Percentiles rank a stretch among this genome's conserved stretches.
These are phyloP conservation scores for Pichia sp. DNA, from an alignment of 1,139 yeast species.

Conservation along the genomic window DNA sequence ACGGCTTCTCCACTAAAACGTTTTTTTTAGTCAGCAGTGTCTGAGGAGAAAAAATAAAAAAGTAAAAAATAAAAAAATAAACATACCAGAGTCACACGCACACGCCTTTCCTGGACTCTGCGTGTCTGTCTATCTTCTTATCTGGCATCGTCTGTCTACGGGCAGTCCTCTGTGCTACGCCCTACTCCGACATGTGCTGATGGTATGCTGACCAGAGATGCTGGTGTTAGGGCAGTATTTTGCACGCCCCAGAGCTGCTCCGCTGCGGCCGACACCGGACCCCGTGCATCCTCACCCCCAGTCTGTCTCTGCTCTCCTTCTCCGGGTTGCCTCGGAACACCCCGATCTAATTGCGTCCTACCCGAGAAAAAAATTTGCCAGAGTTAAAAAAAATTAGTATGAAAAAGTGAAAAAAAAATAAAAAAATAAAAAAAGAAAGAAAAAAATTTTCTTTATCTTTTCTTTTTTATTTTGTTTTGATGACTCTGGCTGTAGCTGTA, in stretches of 20 bases:
- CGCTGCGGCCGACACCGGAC: not conserved
- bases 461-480: not conserved
- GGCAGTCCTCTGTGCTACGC: no score
- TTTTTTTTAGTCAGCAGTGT: not conserved
- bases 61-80: not conserved
- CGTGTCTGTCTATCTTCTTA: not conserved
- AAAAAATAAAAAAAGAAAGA: not conserved
- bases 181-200: no score
- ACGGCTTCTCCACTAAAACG: not conserved
- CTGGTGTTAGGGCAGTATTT: no score
- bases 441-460: not conserved
- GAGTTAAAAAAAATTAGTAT: not conserved
- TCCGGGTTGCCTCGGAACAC: not conserved
- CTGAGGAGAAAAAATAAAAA: not conserved
- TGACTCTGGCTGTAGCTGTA: not conserved
- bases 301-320: not conserved
- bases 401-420: not conserved
- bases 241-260: no score
- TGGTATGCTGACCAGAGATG: no score
- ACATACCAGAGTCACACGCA: not conserved
- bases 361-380: not conserved
- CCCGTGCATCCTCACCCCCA: not conserved
- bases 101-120: not conserved
- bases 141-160: not conserved
- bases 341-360: not conserved